phyloP scores from a whole-genome alignment of 306 rosid genomes.

The Quercus suber region DNA sequence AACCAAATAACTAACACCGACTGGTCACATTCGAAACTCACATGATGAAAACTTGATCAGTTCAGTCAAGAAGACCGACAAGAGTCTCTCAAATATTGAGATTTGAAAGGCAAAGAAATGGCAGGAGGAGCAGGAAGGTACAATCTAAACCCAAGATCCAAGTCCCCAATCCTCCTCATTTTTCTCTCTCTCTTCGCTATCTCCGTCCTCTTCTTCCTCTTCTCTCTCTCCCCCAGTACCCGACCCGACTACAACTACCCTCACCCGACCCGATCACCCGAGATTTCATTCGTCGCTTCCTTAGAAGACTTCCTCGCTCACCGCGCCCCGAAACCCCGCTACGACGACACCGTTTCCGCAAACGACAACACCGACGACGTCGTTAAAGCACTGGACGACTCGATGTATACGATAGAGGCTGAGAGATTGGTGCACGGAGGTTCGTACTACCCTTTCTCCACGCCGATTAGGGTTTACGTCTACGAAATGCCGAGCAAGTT shows the following conservation, averaged over 20 bases:
- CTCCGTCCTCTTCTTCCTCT: slow-evolving; percentile 45
- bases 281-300: slow-evolving; percentile 71
- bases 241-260: neutral
- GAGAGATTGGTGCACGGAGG: slow-evolving; percentile 35
- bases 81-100: too few relatives aligned
- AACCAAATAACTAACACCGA: too few relatives aligned
- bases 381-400: slow-evolving; percentile 36
- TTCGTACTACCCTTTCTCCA: slow-evolving; percentile 43
- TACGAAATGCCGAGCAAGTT: slow-evolving; percentile 84
- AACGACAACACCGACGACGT: slow-evolving; percentile 16
- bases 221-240: slow-evolving; percentile 34
- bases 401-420: slow-evolving; percentile 23
- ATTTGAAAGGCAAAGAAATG: slow-evolving; percentile 17
- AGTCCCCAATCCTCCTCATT: slow-evolving; percentile 44
- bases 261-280: slow-evolving; percentile 18
- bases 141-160: slow-evolving; percentile 49
- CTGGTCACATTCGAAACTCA: too few relatives aligned
- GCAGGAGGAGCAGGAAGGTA: slow-evolving; percentile 27
- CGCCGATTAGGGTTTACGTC: slow-evolving; percentile 76
- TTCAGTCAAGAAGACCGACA: too few relatives aligned
- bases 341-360: neutral
- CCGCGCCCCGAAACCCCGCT: slow-evolving; percentile 14
- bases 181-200: slow-evolving; percentile 40
- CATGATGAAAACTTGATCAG: too few relatives aligned
- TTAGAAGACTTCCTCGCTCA: slow-evolving; percentile 68